Base-by-base conservation (phyloP, 805 yeast species). In the Metschnikowia lachancei region DNA sequence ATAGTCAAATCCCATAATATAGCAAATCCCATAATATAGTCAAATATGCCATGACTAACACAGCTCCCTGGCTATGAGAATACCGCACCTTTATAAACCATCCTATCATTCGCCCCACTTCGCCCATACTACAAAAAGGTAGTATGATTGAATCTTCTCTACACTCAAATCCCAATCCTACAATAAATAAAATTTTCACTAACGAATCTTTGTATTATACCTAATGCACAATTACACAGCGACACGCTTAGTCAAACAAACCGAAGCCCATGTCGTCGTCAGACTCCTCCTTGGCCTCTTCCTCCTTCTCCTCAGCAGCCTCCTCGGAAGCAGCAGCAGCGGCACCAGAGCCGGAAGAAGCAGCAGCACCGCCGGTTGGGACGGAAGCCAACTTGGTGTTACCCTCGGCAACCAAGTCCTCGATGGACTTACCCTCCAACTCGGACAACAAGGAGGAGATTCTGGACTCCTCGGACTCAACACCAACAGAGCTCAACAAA, bases 341-440 rank as follows among this genome's bases (percentile, higher is more conserved):
- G 63, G 86, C 83, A 66, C 80, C 81, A 66, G 78, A 80, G 67
- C 81, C 77, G 63, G 85, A 74, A 61, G 94, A 76, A 66, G 89
- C 81, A 74, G 94, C 96, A 73, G 97, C 94, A 78, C 96, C 97
- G 74, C 97, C 97, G 67, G 97, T 65, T 76, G 98, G 97, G 60
- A 92, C 95, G 61, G 98, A 83, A 63, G 98, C 95, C 72, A 94
- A 87, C 82, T 94, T 94, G 78, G 85, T 77, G 76, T 86, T 77
- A 81, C 99, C 99, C 78, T 83, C 94, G 65, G 95, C 86, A 65
- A 94, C 83, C 77, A 94, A 83, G 70, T 88, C 96, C 62, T 76
- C 82, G 64, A 88, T 81, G 69, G 87, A 68, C 85, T 94, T 94
- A 76, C 98, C 99, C 74, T 89, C 94, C 65, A 94, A 80, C 66